A percentile compares a stretch with the other conserved stretches of the same genome.
These are phyloP conservation scores for Zhuliangozyma parablackwelliae DNA, from an alignment of 1,139 yeast genomes.

Conservation along the genomic window DNA sequence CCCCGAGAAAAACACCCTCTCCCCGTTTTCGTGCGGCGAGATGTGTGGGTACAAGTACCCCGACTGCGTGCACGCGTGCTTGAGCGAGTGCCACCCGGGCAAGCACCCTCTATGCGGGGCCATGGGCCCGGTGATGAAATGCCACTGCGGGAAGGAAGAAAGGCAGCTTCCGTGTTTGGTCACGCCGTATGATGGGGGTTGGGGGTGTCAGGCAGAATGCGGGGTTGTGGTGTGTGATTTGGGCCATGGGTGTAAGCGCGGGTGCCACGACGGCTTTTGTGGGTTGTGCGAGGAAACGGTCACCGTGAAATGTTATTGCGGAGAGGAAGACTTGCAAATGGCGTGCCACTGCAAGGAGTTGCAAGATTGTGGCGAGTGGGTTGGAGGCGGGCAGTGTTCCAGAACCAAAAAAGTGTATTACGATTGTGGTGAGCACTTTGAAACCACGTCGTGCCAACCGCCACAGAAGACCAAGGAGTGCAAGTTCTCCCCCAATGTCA, in stretches of 20 bases:
- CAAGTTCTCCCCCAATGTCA: constrained; percentile 55
- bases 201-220: constrained; percentile 67
- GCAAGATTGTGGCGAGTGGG: constrained; percentile 37
- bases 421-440: constrained; percentile 67
- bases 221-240: constrained; percentile 60
- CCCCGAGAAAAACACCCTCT: constrained; percentile 56
- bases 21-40: constrained; percentile 90
- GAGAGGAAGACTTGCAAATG: constrained; percentile 41
- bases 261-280: constrained; percentile 69
- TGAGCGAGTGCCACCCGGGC: constrained; percentile 82
- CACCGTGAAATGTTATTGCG: constrained; percentile 68
- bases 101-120: constrained; percentile 83
- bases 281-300: constrained; percentile 53
- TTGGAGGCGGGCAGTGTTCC: constrained; percentile 62
- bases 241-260: constrained; percentile 54
- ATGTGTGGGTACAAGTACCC: constrained; percentile 56
- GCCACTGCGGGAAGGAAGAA: constrained; percentile 69
- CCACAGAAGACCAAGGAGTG: constrained; percentile 47
- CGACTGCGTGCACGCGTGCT: constrained; percentile 72
- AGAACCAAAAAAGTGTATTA: constrained; percentile 46
- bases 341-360: constrained; percentile 47
- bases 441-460: constrained; percentile 58
- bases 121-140: constrained; percentile 62
- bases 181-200: constrained; percentile 64
- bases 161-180: constrained; percentile 69